Conservation (phyloP, 2,329 filamentous ascomycete genomes). For the Monosporascus sp. region DNA sequence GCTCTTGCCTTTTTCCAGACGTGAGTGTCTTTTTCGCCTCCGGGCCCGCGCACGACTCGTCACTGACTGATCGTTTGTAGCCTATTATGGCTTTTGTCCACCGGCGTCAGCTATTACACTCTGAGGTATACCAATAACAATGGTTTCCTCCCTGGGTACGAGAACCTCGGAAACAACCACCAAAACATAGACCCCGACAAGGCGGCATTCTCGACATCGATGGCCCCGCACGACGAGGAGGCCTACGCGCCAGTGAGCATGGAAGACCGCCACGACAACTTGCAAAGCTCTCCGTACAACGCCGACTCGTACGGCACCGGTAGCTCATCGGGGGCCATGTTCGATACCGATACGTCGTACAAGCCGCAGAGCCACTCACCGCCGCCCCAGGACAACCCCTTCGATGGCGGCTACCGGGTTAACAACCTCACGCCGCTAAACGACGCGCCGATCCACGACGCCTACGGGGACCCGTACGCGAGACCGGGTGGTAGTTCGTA, state of each 20-base stretch:
- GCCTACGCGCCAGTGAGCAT: slow-evolving; percentile 57
- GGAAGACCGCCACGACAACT: slow-evolving; percentile 46
- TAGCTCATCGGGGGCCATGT: slow-evolving; percentile 25
- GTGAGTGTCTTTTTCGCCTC: slow-evolving; percentile 34
- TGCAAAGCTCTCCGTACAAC: slow-evolving; percentile 25
- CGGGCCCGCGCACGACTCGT: not conserved
- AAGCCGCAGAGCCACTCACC: slow-evolving; percentile 29
- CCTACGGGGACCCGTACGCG: slow-evolving; percentile 22
- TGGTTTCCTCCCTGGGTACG: slow-evolving; percentile 57
- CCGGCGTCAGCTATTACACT: slow-evolving; percentile 54
- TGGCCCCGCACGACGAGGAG: slow-evolving; percentile 62
- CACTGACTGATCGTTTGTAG: slow-evolving; percentile 29
- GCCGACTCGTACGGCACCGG: slow-evolving; percentile 25
- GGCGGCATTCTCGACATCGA: slow-evolving; percentile 54
- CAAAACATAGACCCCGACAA: slow-evolving; percentile 63
- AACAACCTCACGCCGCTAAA: slow-evolving; percentile 26
- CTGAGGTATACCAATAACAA: slow-evolving; percentile 58
- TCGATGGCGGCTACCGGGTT: slow-evolving; percentile 42
- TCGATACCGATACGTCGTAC: slow-evolving; percentile 49
- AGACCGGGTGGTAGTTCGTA: slow-evolving; percentile 8
- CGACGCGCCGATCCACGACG: slow-evolving; percentile 22
- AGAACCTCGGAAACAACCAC: slow-evolving; percentile 34
- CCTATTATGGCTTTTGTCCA: slow-evolving; percentile 49
- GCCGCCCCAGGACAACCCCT: slow-evolving; percentile 25
- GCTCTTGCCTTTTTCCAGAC: slow-evolving; percentile 57